Base-by-base conservation (phyloP, 768 basidiomycete species). In the Punctularia strigosozonata region DNA sequence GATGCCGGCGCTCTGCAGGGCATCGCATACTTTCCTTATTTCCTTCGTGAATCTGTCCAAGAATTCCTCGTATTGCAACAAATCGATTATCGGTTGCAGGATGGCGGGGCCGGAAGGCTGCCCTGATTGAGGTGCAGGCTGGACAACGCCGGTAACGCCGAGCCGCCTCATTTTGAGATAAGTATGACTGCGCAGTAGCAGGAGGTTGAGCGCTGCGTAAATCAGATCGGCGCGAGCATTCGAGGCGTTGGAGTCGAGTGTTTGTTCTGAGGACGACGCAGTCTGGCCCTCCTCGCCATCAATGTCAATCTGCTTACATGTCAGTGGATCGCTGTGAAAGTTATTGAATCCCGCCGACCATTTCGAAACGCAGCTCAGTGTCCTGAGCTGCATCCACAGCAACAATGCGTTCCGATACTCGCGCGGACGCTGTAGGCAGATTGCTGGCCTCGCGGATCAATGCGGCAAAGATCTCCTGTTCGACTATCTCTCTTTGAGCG, bases 41-140 rank as follows among this genome's bases (percentile, higher is more conserved):
- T 85, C 80, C 1, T 54, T 40, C 44, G 71, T 68, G 34, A 88
- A 63, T 43, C 76, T 66, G 42, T 65, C 55, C 51, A 80, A 81
- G 54, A 90, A 87, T 19, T 73, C 72, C 48, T 73, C 71, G 51
- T 89, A 90, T 56, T 88, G 87, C 30, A 89, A 57, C 22, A 87
- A 48, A 52, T 88, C 84, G 43, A 88, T 77, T 44, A 88, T 63
- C 0, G 82, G 82, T 28, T 78, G 80, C 13, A 90, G 66, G 25
- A 88, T 56, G 2, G 65, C 63, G 13, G 73, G 69, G n/a, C 63
- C 36, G 5, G 48, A 43, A 4, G 46, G 25, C 25, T 43, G 35
- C 8, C 30, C 25, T 39, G 12, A 58, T 22, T 37, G 47, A 21
- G 26, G 48, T 41, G 45, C 44, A 14, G 35, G 10, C 13, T 51